Base-by-base conservation (phyloP, 805 yeast species). In the Yamadazyma paraphyllophila region DNA sequence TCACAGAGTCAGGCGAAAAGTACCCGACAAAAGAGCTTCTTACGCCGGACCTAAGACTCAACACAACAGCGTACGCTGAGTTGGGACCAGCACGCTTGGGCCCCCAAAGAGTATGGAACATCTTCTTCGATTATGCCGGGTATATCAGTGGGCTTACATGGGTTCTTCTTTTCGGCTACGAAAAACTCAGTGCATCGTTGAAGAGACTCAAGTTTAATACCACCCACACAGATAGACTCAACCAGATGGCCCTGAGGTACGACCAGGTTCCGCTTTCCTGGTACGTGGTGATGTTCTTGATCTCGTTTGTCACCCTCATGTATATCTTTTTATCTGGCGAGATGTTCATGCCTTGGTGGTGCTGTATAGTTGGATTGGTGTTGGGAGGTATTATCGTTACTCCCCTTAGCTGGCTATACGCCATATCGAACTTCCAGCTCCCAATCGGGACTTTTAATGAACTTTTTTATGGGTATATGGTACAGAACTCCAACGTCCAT, bases 371-470 rank as follows among this genome's bases (percentile, higher is more conserved):
- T 10, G 80, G 77, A 0, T 59, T 77, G 31, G 45, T 49, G 3
- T 59, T 75, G 49, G 81, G 81, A 1, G 60, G 71, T 0, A 47
- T 74, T 4, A 75, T 75, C 27, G 77, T 77, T 16, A 67, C 73
- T 0, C 81, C 81, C 3, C 62, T 77, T 55, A 67, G 76, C 36
- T 76, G 78, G 67, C 53, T 77, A 10, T 77, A 73, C 50, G 81
- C 81, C 0, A 58, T 71, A 14, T 73, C 79, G 9, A 77, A 75
- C 51, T 77, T 77, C 56, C 82, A 77, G 50, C 59, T 77, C 16
- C 78, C 80, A 2, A 71, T 76, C 17, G 81, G 81, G 2, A 71
- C 80, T 0, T 73, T 77, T 50, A 77, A 77, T 51, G 81, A 76
- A 50, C 62, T 77, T 17, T 52, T 74, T 5, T 77, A 71, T 49